Conservation (phyloP, 768 basidiomycete genomes). For the Tricholoma bakamatsutake region DNA sequence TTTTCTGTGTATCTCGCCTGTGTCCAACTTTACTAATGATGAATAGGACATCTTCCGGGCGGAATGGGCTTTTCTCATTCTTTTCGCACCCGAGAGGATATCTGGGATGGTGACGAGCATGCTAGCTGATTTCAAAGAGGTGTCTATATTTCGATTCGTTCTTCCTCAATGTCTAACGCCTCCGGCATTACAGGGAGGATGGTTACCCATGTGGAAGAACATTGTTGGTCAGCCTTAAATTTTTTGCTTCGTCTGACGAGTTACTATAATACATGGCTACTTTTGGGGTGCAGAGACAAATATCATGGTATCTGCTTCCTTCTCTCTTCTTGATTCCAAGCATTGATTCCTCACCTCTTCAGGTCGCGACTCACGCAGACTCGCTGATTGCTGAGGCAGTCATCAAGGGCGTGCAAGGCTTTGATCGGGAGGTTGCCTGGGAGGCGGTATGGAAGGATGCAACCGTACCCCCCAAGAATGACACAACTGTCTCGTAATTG, state of each 20-base stretch:
- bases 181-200: slow-evolving; percentile 49
- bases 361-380: not conserved
- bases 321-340: too few relatives aligned
- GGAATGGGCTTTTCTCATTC: slow-evolving; percentile 72
- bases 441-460: slow-evolving; percentile 73
- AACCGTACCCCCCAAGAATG: slow-evolving; percentile 52
- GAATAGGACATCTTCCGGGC: slow-evolving; percentile 72
- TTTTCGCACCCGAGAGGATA: slow-evolving; percentile 70
- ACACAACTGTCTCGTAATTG: slow-evolving; percentile 45
- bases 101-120: slow-evolving; percentile 74
- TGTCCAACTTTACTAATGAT: not conserved
- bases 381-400: slow-evolving; percentile 71
- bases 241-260: too few relatives aligned
- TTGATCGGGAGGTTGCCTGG: slow-evolving; percentile 62
- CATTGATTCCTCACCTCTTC: too few relatives aligned
- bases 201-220: slow-evolving; percentile 66
- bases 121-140: slow-evolving; percentile 73
- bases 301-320: too few relatives aligned
- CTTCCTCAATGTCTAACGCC: not conserved
- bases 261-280: too few relatives aligned
- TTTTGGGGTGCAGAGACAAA: slow-evolving; percentile 24
- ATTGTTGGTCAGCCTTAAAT: slow-evolving; percentile 29
- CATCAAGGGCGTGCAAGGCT: slow-evolving; percentile 38
- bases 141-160: slow-evolving; percentile 13
- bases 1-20: not conserved